A percentile compares a stretch with the other conserved stretches of the same genome.
phyloP scores from a whole-genome alignment of 176 grass and related monocot genomes.

The Cocos nucifera region DNA sequence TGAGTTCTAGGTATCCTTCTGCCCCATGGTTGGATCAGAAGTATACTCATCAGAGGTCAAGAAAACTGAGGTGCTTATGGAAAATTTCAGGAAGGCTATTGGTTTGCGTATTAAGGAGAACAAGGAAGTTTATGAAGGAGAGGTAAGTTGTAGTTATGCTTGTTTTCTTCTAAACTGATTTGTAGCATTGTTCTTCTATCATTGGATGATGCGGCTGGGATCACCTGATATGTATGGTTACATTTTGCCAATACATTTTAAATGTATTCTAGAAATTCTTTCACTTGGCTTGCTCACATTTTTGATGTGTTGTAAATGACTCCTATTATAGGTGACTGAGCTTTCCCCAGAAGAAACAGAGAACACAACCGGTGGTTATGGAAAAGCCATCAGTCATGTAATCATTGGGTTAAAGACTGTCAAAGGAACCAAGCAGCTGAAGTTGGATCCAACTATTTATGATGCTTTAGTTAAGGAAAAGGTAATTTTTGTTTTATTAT shows the following conservation, averaged over 20 bases:
- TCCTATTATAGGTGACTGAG: conserved; percentile 70
- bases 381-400: conserved; percentile 81
- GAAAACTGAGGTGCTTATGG: conserved; percentile 94
- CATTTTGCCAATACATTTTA: conserved; percentile 1
- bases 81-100: conserved; percentile 87
- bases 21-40: conserved; percentile 98
- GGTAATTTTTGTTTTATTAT: conserved; percentile 20
- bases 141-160: conserved; percentile 35
- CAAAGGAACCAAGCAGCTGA: conserved; percentile 90
- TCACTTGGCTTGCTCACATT: neutral
- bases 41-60: conserved; percentile 97
- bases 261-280: neutral
- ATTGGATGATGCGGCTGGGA: neutral
- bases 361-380: conserved; percentile 68
- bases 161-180: neutral
- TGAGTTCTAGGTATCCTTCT: conserved; percentile 71
- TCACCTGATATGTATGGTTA: neutral
- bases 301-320: neutral
- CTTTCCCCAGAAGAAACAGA: conserved; percentile 89
- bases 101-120: conserved; percentile 95
- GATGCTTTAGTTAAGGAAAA: conserved; percentile 99
- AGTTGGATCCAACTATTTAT: conserved; percentile 88
- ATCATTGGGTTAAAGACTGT: conserved; percentile 93
- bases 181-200: neutral
- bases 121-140: conserved; percentile 95